These are phyloP conservation scores for Fusarium secorum DNA, from an alignment of 2,329 filamentous ascomycete species.

Conservation along the genomic window DNA sequence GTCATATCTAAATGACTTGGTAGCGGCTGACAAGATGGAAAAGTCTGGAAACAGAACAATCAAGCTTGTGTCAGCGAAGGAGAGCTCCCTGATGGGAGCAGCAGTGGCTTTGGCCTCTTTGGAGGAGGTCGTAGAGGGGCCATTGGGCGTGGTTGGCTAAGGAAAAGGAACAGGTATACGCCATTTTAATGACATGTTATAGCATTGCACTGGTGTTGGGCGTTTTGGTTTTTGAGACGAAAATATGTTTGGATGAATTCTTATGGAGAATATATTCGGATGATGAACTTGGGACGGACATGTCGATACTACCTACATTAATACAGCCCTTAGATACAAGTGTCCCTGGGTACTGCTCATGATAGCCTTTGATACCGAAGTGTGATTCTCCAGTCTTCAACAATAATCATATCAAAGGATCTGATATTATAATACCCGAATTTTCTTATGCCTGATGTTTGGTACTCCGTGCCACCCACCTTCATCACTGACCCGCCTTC, in stretches of 20 bases:
- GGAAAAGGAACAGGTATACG: not conserved
- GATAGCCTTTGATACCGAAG: too few relatives aligned
- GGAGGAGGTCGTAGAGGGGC: slow-evolving; percentile 33
- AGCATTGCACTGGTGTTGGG: slow-evolving; percentile 22
- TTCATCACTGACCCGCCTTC: not conserved
- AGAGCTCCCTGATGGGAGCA: slow-evolving; percentile 78
- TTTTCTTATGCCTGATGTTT: not conserved
- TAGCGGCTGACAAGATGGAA: slow-evolving; percentile 44
- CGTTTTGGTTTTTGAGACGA: slow-evolving; percentile 9
- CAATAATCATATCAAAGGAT: not conserved
- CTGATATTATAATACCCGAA: not conserved
- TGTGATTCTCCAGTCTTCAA: not conserved
- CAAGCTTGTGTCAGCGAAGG: slow-evolving; percentile 72
- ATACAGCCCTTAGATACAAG: not conserved
- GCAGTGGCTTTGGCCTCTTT: slow-evolving; percentile 70
- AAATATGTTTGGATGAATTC: not conserved
- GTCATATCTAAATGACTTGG: slow-evolving; percentile 67
- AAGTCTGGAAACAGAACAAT: slow-evolving; percentile 55
- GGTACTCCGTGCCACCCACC: not conserved
- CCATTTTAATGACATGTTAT: slow-evolving; percentile 2
- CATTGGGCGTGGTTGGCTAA: slow-evolving; percentile 28
- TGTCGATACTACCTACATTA: not conserved
- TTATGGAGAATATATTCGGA: not conserved
- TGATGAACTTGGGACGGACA: not conserved
- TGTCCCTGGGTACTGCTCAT: not conserved